Conservation (phyloP, 352 stramenopile species). For the Albugo candida region DNA sequence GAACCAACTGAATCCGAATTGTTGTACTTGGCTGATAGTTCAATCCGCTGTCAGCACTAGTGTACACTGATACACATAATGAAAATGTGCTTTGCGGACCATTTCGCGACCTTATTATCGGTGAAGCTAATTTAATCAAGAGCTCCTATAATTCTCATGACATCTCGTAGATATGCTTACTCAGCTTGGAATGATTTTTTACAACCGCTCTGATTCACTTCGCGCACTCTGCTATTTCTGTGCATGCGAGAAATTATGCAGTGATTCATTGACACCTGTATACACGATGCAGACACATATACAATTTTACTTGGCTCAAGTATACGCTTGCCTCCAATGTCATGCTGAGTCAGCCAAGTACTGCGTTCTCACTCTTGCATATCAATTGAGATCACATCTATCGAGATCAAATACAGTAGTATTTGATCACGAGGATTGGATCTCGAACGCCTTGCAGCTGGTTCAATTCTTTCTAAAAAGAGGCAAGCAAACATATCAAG, state of each 20-base stretch:
- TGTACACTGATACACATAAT: conserved; percentile 1
- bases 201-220: conserved; percentile 20
- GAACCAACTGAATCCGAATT: no score
- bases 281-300: conserved; percentile 20
- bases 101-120: not conserved
- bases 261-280: not conserved
- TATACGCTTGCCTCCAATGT: conserved; percentile 29
- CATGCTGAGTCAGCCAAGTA: conserved; percentile 31
- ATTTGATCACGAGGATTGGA: conserved; percentile 10
- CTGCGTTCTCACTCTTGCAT: conserved; percentile 40
- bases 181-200: conserved; percentile 49
- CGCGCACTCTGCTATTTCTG: conserved; percentile 39
- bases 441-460: conserved; percentile 28
- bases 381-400: conserved; percentile 16
- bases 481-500: no score
- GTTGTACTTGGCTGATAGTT: not conserved
- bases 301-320: conserved; percentile 53
- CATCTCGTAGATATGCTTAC: conserved; percentile 23
- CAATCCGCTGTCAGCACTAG: not conserved
- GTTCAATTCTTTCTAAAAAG: conserved; percentile 40
- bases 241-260: conserved; percentile 14
- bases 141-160: conserved; percentile 5
- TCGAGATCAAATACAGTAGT: no score
- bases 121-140: not conserved
- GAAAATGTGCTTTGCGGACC: not conserved